Evolutionary conservation across 441 rosid species (phyloP).

Genomic region (Viola pubescens): DNA sequence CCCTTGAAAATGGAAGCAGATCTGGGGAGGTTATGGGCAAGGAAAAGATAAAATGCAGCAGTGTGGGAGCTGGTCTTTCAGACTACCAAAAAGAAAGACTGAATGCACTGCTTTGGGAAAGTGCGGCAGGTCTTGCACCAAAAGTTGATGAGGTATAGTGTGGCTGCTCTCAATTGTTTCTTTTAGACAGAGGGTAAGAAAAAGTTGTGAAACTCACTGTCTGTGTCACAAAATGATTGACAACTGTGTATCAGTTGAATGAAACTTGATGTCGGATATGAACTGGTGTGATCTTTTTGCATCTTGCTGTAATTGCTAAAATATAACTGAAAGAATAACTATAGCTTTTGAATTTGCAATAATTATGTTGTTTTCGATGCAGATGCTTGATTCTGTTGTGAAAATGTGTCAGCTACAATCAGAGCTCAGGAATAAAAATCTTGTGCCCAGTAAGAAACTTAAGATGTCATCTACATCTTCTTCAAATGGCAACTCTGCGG

Average conservation of each 20-base stretch:
- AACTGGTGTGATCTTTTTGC: not conserved
- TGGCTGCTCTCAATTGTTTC: not conserved
- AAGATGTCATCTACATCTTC: constrained; percentile 28
- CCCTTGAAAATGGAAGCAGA: constrained; percentile 13
- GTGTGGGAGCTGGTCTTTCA: constrained; percentile 33
- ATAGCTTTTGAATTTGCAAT: constrained; percentile 3
- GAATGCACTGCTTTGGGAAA: constrained; percentile 32
- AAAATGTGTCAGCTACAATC: constrained; percentile 25
- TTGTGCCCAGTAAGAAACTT: constrained; percentile 24
- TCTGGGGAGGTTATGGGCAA: constrained; percentile 6
- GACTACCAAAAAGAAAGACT: constrained; percentile 32
- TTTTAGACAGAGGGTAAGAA: too few relatives aligned
- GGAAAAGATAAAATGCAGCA: constrained; percentile 1
- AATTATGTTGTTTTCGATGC: constrained; percentile 19
- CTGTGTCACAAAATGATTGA: too few relatives aligned
- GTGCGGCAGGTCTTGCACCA: constrained; percentile 25
- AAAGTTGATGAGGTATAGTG: constrained; percentile 46
- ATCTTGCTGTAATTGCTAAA: not conserved
- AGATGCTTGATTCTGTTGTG: constrained; percentile 46
- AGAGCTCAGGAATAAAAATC: constrained; percentile 24
- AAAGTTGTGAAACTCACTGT: too few relatives aligned
- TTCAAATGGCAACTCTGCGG: constrained; percentile 13
- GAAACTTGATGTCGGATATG: too few relatives aligned
- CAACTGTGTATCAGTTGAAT: too few relatives aligned
- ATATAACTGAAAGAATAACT: not conserved